Evolutionary conservation across 2,329 filamentous ascomycete species (phyloP).

Genomic region (Ceratocystis ficicola): DNA sequence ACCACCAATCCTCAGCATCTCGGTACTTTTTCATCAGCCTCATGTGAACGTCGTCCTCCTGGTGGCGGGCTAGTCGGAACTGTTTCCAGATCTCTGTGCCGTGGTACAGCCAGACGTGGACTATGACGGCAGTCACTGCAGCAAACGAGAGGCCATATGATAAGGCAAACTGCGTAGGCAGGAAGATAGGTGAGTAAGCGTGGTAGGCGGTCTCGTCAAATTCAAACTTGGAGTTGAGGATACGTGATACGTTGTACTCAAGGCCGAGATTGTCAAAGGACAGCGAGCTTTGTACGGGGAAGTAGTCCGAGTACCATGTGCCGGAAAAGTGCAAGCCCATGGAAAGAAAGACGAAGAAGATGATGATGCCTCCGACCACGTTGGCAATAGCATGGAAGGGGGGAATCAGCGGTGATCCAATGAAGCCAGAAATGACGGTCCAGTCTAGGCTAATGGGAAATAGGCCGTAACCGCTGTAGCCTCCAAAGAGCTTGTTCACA

Average conservation of each 20-base stretch:
- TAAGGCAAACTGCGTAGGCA: slow-evolving; percentile 49
- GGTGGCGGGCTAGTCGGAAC: slow-evolving; percentile 42
- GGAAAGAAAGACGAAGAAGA: slow-evolving; percentile 37
- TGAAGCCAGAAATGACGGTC: slow-evolving; percentile 47
- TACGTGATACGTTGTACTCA: slow-evolving; percentile 40
- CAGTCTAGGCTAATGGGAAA: slow-evolving; percentile 57
- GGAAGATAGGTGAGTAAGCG: slow-evolving; percentile 48
- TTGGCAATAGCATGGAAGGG: slow-evolving; percentile 51
- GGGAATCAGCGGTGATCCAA: slow-evolving; percentile 45
- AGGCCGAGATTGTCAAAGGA: slow-evolving; percentile 46
- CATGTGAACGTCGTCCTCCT: slow-evolving; percentile 49
- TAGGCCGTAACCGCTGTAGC: slow-evolving; percentile 47
- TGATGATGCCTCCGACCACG: slow-evolving; percentile 41
- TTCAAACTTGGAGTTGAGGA: slow-evolving; percentile 38
- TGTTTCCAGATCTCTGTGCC: slow-evolving; percentile 44
- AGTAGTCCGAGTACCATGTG: slow-evolving; percentile 38
- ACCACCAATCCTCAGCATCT: slow-evolving; percentile 50
- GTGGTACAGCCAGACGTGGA: slow-evolving; percentile 45
- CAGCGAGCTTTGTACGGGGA: slow-evolving; percentile 43
- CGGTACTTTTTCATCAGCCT: slow-evolving; percentile 49
- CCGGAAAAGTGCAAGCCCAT: slow-evolving; percentile 38
- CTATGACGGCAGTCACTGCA: slow-evolving; percentile 49
- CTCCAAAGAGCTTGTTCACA: slow-evolving; percentile 55
- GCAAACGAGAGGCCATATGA: slow-evolving; percentile 55
- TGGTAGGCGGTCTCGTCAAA: slow-evolving; percentile 42